Conservation (phyloP, 345 rosid species). For the Rhodamnia argentea region DNA sequence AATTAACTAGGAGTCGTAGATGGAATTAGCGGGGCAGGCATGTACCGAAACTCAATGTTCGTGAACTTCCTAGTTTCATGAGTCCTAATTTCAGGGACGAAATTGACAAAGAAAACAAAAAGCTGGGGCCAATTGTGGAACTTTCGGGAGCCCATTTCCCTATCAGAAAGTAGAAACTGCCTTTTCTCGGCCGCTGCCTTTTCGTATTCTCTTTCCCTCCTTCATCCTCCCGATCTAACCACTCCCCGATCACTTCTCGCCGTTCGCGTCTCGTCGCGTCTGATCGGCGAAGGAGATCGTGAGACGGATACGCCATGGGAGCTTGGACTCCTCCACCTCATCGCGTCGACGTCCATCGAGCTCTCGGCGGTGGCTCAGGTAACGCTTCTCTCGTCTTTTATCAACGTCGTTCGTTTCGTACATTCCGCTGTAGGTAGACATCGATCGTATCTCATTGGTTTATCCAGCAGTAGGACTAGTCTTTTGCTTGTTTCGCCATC, state of each 20-base stretch:
- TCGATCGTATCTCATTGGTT: not conserved
- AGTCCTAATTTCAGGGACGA: not conserved
- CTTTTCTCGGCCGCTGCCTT: not conserved
- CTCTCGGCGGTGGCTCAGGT: slow-evolving; percentile 80
- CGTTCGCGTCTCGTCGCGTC: not conserved
- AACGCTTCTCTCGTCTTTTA: not conserved
- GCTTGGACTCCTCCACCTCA: slow-evolving; percentile 26
- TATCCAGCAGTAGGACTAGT: not conserved
- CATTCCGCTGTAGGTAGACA: not conserved
- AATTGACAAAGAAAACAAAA: not conserved
- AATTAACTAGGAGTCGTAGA: not conserved
- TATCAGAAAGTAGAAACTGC: not conserved
- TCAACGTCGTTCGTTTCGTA: not conserved
- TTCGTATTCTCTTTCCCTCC: not conserved
- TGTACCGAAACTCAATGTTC: not conserved
- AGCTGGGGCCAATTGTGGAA: not conserved
- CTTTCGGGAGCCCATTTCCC: not conserved
- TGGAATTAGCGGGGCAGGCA: not conserved
- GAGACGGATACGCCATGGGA: slow-evolving; percentile 27
- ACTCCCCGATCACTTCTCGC: not conserved
- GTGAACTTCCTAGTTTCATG: not conserved
- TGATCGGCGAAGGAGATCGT: not conserved
- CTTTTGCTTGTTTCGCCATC: not conserved
- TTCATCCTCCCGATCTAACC: not conserved
- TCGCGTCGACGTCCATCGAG: slow-evolving; percentile 52